Evolutionary conservation across 208 protist genomes (phyloP), one percentile per base, ranked within the genome.

Genomic region (Lotmaria passim): DNA sequence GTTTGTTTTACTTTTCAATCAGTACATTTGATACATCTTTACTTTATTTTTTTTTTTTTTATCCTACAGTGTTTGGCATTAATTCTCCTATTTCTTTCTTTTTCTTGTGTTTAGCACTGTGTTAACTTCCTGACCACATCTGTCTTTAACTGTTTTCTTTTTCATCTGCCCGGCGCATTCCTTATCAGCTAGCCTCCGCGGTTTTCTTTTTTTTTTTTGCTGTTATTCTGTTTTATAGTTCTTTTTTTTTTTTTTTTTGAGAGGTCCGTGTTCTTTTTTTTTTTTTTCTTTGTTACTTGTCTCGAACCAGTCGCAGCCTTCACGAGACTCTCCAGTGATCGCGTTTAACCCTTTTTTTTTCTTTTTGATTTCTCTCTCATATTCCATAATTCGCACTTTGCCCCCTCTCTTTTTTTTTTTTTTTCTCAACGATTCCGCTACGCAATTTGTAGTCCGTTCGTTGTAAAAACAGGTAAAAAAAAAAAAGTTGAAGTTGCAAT

Each of bases 1-100:
- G 23, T 48, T 50, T 43, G 17, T 63, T 71, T 38, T 71, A 39
- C 43, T 43, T 71, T 53, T 47, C 51, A 57, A 47, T 56, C 31
- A 7, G 38, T 62, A 8, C 68, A 33, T 26, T 52, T 33, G 11
- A 15, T 50, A 8, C 41, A 24, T 52, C 24, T 50, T 5, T n/a
- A 48, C 21, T 21, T 24, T 11, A 3, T 43, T 12, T 61, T 66
- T 39, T 34, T 61, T 59, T 6, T 28, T 66, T 36, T 59, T 60
- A 39, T 39, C 36, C 36, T 39, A 6, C 12, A 39, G 36, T 39
- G 6, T 14, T 39, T 39, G 12, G 6, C 36, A 39, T 12, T 39
- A 12, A 14, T 39, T 6, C 36, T 39, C 36, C 36, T 39, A 14
- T 12, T 39, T 39, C 36, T 39, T 39, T 39, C 36, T 39, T 6